Evolutionary conservation across 116 monocot genomes (phyloP), one percentile per base, ranked within the genome.

Genomic region (Dioscorea cayenensis): DNA sequence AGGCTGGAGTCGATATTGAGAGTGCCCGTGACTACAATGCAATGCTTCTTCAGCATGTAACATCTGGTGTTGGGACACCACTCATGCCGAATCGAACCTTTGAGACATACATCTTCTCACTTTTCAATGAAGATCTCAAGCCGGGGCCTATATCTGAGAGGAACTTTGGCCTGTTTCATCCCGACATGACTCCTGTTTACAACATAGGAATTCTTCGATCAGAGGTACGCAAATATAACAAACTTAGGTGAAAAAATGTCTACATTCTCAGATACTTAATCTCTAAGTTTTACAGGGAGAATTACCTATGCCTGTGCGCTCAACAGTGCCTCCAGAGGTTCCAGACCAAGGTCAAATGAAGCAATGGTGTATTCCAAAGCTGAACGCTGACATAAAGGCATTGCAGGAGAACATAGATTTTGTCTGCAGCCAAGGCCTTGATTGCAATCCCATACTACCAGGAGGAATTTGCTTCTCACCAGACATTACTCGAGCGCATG

Each of bases 101-200:
- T 36, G 89, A 89, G 52, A 77, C 77, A 21, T 85, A 73, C 72
- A 65, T 89, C 32, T 89, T 83, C 62, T 60, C 85, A 0, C 78
- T 89, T 1, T 89, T 89, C 68, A 80, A 89, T 49, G 89, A 89
- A 81, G 67, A 89, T 49, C 76, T 80, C 14, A 89, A 89, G 71
- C 83, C 85, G 12, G 89, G 89, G 7, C 83, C 85, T 51, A 32
- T 23, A 7, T 78, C 83, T 25, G 85, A 89, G 71, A 72, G 83
- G 63, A 83, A 84, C 62, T 89, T 83, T 37, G 89, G 89, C 25
- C 74, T 89, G 27, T 85, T 89, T 25, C 67, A 32, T 5, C 81
- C 85, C 6, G 86, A 90, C 38, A 22, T 85, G 52, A 58, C 72
- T 5, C 75, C 81, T 6, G 77, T 83, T 5, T 90, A 90, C 65